phyloP scores from a whole-genome alignment of 1,284 basidiomycete genomes.

The Melanopsichium pennsylvanicum region DNA sequence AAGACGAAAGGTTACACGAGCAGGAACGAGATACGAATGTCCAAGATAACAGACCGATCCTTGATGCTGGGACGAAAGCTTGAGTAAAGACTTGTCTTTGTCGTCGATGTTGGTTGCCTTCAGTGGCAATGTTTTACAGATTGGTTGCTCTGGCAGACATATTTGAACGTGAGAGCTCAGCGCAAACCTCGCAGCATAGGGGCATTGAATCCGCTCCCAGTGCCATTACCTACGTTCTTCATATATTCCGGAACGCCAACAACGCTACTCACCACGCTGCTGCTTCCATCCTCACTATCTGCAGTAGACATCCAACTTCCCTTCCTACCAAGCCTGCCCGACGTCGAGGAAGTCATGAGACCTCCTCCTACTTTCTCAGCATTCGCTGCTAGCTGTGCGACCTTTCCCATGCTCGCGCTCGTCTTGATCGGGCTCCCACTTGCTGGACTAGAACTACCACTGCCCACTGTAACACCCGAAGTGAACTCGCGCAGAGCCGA shows the following conservation, averaged over 20 bases:
- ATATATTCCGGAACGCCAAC: conserved; percentile 41
- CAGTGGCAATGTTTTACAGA: too few relatives aligned
- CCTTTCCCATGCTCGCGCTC: conserved; percentile 4
- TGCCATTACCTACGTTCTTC: conserved; percentile 12
- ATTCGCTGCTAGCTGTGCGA: conserved; percentile 9
- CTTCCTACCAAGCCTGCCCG: conserved; percentile 27
- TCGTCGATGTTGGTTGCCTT: too few relatives aligned
- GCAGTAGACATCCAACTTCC: conserved; percentile 20
- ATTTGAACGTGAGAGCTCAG: too few relatives aligned
- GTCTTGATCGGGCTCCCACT: conserved; percentile 3
- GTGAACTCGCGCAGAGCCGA: conserved; percentile 48
- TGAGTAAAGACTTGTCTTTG: too few relatives aligned
- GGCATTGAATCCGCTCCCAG: conserved; percentile 38
- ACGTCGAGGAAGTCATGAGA: not conserved
- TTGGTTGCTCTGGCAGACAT: too few relatives aligned
- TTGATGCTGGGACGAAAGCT: too few relatives aligned
- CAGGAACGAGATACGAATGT: too few relatives aligned
- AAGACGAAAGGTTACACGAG: too few relatives aligned
- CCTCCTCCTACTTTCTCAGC: conserved; percentile 9
- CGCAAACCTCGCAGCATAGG: conserved; percentile 32
- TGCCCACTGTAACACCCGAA: not conserved
- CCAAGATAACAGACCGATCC: too few relatives aligned
- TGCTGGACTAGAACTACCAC: conserved; percentile 8
- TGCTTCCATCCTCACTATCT: conserved; percentile 19
- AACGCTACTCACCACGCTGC: conserved; percentile 16